Evolutionary conservation across 768 basidiomycete species (phyloP).

Genomic region (Tulasnella sp.): DNA sequence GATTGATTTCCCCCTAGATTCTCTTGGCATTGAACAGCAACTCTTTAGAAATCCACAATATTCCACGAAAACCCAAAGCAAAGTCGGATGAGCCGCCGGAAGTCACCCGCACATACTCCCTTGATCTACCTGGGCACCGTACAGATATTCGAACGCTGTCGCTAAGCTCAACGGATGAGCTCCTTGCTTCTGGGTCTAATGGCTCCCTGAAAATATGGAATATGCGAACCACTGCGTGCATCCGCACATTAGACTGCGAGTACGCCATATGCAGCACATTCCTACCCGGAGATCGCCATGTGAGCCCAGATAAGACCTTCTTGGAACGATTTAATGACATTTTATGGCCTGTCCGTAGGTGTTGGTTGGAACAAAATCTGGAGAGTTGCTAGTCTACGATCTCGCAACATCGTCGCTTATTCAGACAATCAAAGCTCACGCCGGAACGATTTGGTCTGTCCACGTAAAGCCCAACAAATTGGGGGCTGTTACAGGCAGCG

Average conservation of each 20-base stretch:
- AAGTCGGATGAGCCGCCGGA: constrained; percentile 67
- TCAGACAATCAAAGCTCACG: constrained; percentile 85
- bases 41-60: constrained; percentile 82
- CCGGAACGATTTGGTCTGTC: constrained; percentile 84
- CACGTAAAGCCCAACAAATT: constrained; percentile 80
- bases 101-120: constrained; percentile 67
- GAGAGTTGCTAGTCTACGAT: constrained; percentile 89
- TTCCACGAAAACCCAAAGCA: constrained; percentile 64
- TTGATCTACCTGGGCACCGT: constrained; percentile 91
- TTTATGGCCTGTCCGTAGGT: constrained; percentile 54
- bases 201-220: constrained; percentile 96
- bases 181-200: constrained; percentile 89
- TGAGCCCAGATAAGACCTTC: constrained; percentile 47
- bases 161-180: constrained; percentile 87
- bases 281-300: constrained; percentile 90
- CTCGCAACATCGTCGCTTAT: constrained; percentile 83
- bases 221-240: constrained; percentile 85
- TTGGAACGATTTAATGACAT: background rate
- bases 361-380: constrained; percentile 89
- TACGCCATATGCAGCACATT: constrained; percentile 92
- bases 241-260: constrained; percentile 94
- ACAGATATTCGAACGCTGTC: constrained; percentile 86
- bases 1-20: too few relatives aligned
- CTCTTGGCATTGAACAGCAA: constrained; percentile 83
- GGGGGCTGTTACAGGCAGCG: constrained; percentile 85